Evolutionary conservation across 192 early-diverging fungal species (phyloP), one percentile per base, ranked within the genome.

Genomic region (Entrophospora sp.): DNA sequence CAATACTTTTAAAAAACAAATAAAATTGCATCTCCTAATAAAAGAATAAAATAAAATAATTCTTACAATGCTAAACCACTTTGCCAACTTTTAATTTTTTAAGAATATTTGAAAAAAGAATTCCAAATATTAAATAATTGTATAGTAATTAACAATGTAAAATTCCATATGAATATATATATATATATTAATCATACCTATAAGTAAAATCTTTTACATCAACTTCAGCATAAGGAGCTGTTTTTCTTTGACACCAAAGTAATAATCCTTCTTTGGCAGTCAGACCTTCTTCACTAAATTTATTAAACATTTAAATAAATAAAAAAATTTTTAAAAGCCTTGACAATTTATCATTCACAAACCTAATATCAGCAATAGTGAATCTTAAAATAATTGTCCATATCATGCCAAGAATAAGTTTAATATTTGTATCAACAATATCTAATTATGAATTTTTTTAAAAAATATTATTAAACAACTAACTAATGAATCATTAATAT

Each of bases 361-460:
- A 87, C 85, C 69, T 92, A 67, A 96, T 96, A 63, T 92, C 92
- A 34, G 89, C 89, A 72, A 98, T 98, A 24, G 92, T 90, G 72
- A 98, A 98, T 67, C 96, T 85, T 66, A 98, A 80, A 78, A 98
- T 98, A 67, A 98, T 89, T 6, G 87, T 92, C 96, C 96, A 98
- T 63, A 98, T 90, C 83, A 98, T 85, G 14, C 96, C 96, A 13
- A 98, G 77, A 61, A 93, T 88, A 67, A 98, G 83, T 79, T 97
- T 98, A 34, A 74, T 64, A 77, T 96, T 96, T 6, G 80, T 75
- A 72, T 96, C 93, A 20, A 95, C 93, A 71, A 98, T 97, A 81
- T 98, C 96, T 82, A 61, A 1, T 10, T 62, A 46, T 46, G n/a
- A n/a, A n/a, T n/a, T n/a, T n/a, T n/a, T n/a, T n/a, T n/a, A n/a